Evolutionary conservation across 1,284 basidiomycete genomes (phyloP).

Genomic region (Wolfiporia cocos): DNA sequence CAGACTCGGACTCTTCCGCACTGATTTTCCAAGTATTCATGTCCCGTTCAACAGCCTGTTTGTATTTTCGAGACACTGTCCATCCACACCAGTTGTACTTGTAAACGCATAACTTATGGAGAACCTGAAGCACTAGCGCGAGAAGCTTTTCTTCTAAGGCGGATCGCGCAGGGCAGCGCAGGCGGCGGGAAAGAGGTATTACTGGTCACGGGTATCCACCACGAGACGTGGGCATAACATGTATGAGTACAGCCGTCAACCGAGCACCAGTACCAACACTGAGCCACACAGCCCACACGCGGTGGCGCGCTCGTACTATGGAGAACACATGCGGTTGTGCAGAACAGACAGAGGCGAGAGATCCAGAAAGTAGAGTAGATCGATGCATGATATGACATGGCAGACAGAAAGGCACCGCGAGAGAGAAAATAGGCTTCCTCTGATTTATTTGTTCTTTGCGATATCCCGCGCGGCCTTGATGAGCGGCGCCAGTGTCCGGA

Average conservation of each 20-base stretch:
- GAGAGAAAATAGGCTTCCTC: neutral
- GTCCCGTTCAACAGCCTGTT: neutral
- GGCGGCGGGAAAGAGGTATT: constrained; percentile 12
- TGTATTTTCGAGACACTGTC: neutral
- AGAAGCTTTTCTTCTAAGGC: constrained; percentile 5
- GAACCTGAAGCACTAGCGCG: neutral
- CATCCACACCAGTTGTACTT: neutral
- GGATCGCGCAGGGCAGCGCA: too few relatives aligned
- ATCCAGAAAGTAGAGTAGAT: constrained; percentile 19
- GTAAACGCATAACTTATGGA: constrained; percentile 5
- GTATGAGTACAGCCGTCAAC: constrained; percentile 13
- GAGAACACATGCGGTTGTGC: constrained; percentile 5
- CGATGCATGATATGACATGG: constrained; percentile 17
- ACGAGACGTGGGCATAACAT: constrained; percentile 16
- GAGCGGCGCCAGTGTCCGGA: constrained; percentile 82
- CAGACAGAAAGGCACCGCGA: constrained; percentile 2
- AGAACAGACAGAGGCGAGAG: constrained; percentile 11
- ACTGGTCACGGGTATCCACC: constrained; percentile 22
- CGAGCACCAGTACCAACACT: constrained; percentile 1
- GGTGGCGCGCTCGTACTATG: neutral
- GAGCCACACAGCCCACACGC: neutral
- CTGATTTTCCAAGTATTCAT: neutral
- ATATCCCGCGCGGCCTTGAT: constrained; percentile 93
- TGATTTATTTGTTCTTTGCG: constrained; percentile 52
- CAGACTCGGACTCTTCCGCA: neutral